Base-by-base conservation (phyloP, 352 stramenopile genomes). In the Phytopythium mirpurense region DNA sequence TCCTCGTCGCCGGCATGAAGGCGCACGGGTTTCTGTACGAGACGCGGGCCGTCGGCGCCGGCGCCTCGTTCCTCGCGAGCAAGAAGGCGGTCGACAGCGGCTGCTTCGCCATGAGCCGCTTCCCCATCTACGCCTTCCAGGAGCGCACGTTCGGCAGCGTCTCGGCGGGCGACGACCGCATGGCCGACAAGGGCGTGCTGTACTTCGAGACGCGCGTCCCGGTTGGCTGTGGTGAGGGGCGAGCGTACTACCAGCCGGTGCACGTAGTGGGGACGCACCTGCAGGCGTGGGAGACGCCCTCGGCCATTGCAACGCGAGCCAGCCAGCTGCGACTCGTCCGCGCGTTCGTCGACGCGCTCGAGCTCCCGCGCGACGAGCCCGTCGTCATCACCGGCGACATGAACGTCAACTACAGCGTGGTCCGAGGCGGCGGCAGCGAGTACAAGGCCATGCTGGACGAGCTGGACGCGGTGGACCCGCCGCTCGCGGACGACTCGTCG, bases 71-170 rank as follows among this genome's bases (percentile, higher is more conserved):
- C 36, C 47, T 86, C 35, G 63, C 69, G 31, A 72, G 67, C 44
- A 86, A 86, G 49, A 86, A 86, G 46, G 74, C 63, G 2, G 72
- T 87, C 51, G 69, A 86, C 35, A 73, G 73, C 12, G 78, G 78
- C 34, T 77, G 72, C 45, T 86, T 90, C 52, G 75, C 68, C 34
- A 88, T 90, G 76, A 87, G 78, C 54, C 70, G 65, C 50, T 86
- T 82, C 37, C 78, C 74, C 35, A 63, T 87, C 40, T 46, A 71
- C n/a, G 54, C 64, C 16, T 80, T 72, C 24, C 63, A 87, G 29
- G 78, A 89, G 59, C 52, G 78, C 29, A 74, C 75, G 11, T 89
- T 86, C 42, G 74, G 78, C 47, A 70, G 58, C n/a, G 55, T 76
- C 2, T 63, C 78, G 2, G 72, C 68, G 0, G 72, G 72, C 9